These are phyloP conservation scores for Kodamaea leandrae DNA, from an alignment of 805 yeast species.

Conservation along the genomic window DNA sequence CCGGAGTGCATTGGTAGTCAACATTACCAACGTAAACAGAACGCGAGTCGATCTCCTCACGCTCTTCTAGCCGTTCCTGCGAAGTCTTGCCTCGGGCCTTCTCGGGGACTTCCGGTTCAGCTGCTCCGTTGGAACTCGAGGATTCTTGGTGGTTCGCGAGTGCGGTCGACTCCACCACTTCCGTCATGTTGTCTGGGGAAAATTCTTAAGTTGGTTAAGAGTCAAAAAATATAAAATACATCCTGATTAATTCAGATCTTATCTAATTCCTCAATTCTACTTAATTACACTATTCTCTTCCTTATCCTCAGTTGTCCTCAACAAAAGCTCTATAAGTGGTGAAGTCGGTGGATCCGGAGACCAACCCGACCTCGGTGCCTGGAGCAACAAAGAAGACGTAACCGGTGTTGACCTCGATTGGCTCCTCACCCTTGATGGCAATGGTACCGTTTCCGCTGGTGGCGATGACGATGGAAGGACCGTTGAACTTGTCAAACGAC, in stretches of 20 bases:
- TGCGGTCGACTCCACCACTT: too few species aligned
- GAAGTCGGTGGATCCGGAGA: conserved; percentile 49
- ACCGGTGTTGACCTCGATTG: conserved; percentile 58
- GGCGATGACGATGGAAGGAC: conserved; percentile 84
- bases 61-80: conserved; percentile 34
- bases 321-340: conserved; percentile 89
- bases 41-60: conserved; percentile 48
- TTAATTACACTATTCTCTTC: too few species aligned
- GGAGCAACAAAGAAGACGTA: conserved; percentile 85
- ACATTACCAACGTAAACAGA: conserved; percentile 57
- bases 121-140: too few species aligned
- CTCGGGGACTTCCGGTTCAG: too few species aligned
- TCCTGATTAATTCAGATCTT: too few species aligned
- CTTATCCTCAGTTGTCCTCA: conserved; percentile 48
- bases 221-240: too few species aligned
- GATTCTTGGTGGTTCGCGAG: too few species aligned
- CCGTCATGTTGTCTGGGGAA: too few species aligned
- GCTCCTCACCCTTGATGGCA: conserved; percentile 39
- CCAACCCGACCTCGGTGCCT: conserved; percentile 59
- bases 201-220: too few species aligned
- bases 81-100: conserved; percentile 29
- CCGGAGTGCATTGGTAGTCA: conserved; percentile 48
- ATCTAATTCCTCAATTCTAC: too few species aligned
- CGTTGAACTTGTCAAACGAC: conserved; percentile 59
- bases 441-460: conserved; percentile 76